Conservation (phyloP, 106 monocot genomes). For the Allium fistulosum region DNA sequence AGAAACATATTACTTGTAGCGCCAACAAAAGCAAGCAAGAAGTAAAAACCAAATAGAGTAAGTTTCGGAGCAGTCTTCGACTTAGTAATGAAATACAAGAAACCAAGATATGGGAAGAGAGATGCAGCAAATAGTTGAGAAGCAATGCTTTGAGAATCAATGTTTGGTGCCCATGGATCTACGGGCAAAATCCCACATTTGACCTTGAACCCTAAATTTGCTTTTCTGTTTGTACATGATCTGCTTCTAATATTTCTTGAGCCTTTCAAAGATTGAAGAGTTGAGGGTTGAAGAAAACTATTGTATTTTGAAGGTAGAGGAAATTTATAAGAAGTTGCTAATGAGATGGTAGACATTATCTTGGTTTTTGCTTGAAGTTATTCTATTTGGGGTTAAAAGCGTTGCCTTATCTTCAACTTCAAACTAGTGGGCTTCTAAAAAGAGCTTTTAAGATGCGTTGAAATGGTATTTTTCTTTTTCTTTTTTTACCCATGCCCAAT, state of each 20-base stretch:
- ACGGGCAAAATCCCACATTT: slow-evolving; percentile 42
- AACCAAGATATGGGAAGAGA: slow-evolving; percentile 86
- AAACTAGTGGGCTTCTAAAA: no score
- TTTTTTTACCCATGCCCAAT: no score
- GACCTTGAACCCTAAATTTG: slow-evolving; percentile 1
- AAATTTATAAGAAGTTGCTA: neutral
- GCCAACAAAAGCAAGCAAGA: slow-evolving; percentile 89
- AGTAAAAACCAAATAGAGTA: slow-evolving; percentile 98
- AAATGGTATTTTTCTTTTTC: no score
- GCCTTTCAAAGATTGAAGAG: neutral
- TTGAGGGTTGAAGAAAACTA: slow-evolving; percentile 1
- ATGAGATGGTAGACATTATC: slow-evolving; percentile 4
- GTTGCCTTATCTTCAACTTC: no score
- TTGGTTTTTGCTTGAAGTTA: neutral
- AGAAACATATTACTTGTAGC: slow-evolving; percentile 59
- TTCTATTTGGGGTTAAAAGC: no score
- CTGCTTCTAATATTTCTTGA: neutral
- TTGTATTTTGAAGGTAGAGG: neutral
- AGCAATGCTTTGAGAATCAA: slow-evolving; percentile 79
- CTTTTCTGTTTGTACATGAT: neutral
- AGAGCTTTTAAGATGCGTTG: no score
- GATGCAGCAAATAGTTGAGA: slow-evolving; percentile 93
- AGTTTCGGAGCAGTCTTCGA: slow-evolving; percentile 86
- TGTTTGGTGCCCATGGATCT: slow-evolving; percentile 72
- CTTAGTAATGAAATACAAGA: slow-evolving; percentile 91